These are phyloP conservation scores for Tricholoma matsutake DNA, from an alignment of 768 basidiomycete species.

Conservation along the genomic window DNA sequence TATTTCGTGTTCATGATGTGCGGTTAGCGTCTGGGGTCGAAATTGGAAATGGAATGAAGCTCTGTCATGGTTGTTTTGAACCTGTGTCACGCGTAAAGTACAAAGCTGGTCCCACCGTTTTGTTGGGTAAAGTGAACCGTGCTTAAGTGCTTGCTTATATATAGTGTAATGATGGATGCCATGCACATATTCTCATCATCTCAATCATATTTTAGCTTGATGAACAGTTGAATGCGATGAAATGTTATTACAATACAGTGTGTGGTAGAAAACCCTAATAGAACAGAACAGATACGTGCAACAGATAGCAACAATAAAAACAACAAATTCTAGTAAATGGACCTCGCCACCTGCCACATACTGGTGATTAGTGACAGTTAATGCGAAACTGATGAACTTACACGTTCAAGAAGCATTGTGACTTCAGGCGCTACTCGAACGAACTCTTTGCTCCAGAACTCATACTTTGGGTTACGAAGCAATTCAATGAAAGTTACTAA, in stretches of 20 bases:
- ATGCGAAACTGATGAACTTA: conserved; percentile 36
- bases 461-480: conserved; percentile 85
- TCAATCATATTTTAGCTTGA: background rate
- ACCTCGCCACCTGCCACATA: conserved; percentile 61
- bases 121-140: too few species aligned
- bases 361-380: conserved; percentile 3
- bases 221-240: conserved; percentile 51
- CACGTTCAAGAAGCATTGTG: conserved; percentile 79
- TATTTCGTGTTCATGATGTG: background rate
- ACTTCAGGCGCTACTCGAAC: conserved; percentile 85
- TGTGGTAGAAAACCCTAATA: conserved; percentile 62
- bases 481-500: conserved; percentile 92
- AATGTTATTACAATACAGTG: conserved; percentile 87
- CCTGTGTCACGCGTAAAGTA: background rate
- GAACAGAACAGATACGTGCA: conserved; percentile 67
- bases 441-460: conserved; percentile 89
- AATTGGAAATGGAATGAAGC: conserved; percentile 45
- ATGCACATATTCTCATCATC: too few species aligned
- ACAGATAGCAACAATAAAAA: conserved; percentile 76
- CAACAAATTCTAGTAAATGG: conserved; percentile 75
- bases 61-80: conserved; percentile 46
- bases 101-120: too few species aligned
- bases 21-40: conserved; percentile 23
- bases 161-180: too few species aligned
- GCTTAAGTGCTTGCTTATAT: too few species aligned